Conservation (phyloP, 139 green algal genomes). For the Auxenochlorella pyrenoidosa region DNA sequence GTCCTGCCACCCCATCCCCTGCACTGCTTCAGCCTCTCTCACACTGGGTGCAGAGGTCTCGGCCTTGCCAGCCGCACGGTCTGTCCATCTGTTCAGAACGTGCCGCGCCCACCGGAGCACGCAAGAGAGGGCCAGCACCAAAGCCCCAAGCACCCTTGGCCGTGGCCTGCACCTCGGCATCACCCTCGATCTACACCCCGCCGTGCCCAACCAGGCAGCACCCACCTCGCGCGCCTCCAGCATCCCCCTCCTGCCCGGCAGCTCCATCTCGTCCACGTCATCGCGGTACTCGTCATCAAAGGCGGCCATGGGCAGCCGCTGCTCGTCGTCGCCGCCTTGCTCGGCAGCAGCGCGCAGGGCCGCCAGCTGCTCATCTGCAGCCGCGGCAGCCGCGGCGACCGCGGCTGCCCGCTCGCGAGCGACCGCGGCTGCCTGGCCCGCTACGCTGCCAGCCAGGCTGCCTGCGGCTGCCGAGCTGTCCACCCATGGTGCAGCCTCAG, state of each 20-base stretch:
- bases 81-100: too few species aligned
- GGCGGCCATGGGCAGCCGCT: neutral
- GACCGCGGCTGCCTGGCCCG: too few species aligned
- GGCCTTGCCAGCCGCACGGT: too few species aligned
- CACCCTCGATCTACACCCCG: too few species aligned
- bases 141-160: too few species aligned
- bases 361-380: neutral
- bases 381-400: neutral
- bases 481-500: neutral
- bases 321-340: neutral
- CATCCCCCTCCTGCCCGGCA: neutral
- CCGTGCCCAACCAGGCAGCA: too few species aligned
- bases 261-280: neutral
- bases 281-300: conserved; percentile 12
- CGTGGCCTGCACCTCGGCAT: too few species aligned
- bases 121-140: too few species aligned
- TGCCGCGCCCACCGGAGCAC: too few species aligned
- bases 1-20: too few species aligned
- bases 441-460: neutral
- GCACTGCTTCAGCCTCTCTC: neutral
- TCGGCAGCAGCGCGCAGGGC: neutral
- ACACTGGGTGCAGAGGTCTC: too few species aligned
- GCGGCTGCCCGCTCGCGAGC: neutral
- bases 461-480: neutral
- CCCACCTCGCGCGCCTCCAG: neutral